Evolutionary conservation across 2,329 filamentous ascomycete species (phyloP).

Genomic region (Colletotrichum tropicicola): DNA sequence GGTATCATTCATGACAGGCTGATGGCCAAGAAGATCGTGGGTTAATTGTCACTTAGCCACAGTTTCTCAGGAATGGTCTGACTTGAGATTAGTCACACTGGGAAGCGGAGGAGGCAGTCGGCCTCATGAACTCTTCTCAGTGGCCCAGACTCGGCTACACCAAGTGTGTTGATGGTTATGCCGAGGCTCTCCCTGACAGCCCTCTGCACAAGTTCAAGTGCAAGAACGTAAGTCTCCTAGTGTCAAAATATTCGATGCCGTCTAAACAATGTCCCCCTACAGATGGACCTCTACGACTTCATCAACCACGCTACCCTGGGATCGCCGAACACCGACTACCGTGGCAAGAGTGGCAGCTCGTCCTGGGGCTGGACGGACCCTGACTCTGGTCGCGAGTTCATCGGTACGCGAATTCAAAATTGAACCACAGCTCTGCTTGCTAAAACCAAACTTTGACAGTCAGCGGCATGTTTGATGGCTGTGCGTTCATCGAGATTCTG

Average conservation of each 20-base stretch:
- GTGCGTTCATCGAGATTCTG: conserved; percentile 53
- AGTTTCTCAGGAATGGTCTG: not conserved
- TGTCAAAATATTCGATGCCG: too few relatives aligned
- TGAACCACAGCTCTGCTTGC: too few relatives aligned
- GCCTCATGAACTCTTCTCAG: conserved; percentile 33
- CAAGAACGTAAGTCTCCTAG: conserved; percentile 33
- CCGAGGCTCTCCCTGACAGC: conserved; percentile 33
- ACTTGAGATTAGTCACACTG: conserved; percentile 16
- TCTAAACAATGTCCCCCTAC: too few relatives aligned
- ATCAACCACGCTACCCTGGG: conserved; percentile 60
- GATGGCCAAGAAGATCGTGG: conserved; percentile 33
- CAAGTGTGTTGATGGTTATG: conserved; percentile 34
- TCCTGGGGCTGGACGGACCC: conserved; percentile 53
- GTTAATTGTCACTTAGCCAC: not conserved
- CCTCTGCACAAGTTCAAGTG: conserved; percentile 34
- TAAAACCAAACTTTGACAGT: too few relatives aligned
- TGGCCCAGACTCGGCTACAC: conserved; percentile 35
- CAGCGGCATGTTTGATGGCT: conserved; percentile 46
- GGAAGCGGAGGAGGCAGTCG: conserved; percentile 31
- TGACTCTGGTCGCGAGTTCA: conserved; percentile 41
- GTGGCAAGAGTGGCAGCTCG: conserved; percentile 37
- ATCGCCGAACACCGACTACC: conserved; percentile 39
- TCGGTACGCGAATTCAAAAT: not conserved
- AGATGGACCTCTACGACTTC: conserved; percentile 62
- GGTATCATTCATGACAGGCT: conserved; percentile 34